These are phyloP conservation scores for Leccinum longicurvipes DNA, from an alignment of 768 basidiomycete species.

Conservation along the genomic window DNA sequence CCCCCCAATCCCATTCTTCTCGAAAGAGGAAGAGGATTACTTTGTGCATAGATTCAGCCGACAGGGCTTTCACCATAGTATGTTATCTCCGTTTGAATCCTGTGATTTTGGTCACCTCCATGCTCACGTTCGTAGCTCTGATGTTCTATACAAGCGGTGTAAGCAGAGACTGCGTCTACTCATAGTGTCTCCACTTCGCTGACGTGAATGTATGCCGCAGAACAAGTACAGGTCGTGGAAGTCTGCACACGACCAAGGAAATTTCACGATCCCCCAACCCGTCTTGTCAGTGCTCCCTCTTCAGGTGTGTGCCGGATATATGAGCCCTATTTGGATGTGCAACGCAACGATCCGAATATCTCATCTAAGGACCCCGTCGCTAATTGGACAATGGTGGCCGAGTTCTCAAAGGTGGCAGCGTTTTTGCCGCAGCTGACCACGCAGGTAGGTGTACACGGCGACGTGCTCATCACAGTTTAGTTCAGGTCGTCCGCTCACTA, in stretches of 20 bases:
- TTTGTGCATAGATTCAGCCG: slow-evolving; percentile 58
- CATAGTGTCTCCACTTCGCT: not conserved
- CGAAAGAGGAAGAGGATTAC: slow-evolving; percentile 62
- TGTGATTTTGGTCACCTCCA: not conserved
- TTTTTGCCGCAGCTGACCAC: slow-evolving; percentile 36
- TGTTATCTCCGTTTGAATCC: slow-evolving; percentile 19
- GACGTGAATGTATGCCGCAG: slow-evolving; percentile 22
- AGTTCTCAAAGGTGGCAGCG: slow-evolving; percentile 22
- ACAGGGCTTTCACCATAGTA: slow-evolving; percentile 62
- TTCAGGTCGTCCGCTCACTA: slow-evolving; percentile 38
- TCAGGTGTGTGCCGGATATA: slow-evolving; percentile 23
- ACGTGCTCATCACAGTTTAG: too few species aligned
- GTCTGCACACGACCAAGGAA: slow-evolving; percentile 38
- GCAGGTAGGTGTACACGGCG: slow-evolving; percentile 27
- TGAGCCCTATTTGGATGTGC: not conserved
- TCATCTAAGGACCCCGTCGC: slow-evolving; percentile 41
- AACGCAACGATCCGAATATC: not conserved
- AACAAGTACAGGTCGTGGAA: slow-evolving; percentile 39
- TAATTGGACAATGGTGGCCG: slow-evolving; percentile 37
- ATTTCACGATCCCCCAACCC: slow-evolving; percentile 42
- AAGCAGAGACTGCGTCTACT: not conserved
- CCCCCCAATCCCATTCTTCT: slow-evolving; percentile 59
- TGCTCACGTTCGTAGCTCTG: slow-evolving; percentile 40
- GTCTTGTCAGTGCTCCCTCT: slow-evolving; percentile 40
- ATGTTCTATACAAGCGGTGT: slow-evolving; percentile 64